Conservation (phyloP, 129 eudicot species). For the Heracleum sosnowskyi region DNA sequence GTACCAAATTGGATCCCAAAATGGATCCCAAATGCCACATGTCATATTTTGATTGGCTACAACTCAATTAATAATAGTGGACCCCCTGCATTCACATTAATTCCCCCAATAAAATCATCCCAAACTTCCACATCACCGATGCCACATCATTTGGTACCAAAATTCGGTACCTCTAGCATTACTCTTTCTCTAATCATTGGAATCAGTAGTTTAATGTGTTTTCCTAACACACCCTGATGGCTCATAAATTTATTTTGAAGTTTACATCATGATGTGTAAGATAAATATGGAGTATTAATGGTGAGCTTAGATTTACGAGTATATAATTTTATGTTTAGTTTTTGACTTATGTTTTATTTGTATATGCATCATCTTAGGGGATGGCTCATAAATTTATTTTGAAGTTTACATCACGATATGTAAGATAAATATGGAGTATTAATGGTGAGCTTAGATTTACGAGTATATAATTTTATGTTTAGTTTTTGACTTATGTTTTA, state of each 20-base stretch:
- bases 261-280: neutral
- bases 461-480: neutral
- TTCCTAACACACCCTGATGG: neutral
- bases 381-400: conserved; percentile 33
- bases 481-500: neutral
- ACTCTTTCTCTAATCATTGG: no score
- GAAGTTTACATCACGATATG: neutral
- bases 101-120: no score
- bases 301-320: neutral
- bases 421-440: neutral
- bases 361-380: conserved; percentile 33
- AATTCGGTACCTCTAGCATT: no score
- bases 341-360: conserved; percentile 3
- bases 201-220: neutral
- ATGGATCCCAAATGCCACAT: no score
- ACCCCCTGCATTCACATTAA: no score
- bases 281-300: neutral
- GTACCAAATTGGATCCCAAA: no score
- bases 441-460: neutral
- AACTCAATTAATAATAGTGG: no score
- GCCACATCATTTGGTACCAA: no score
- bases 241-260: neutral
- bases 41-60: no score
- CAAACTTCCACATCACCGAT: no score
- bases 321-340: neutral